A percentile compares a stretch with the other conserved stretches of the same genome.
Evolutionary conservation across 140 eudicot genomes (phyloP).

Genomic region (Bidens hawaiensis): DNA sequence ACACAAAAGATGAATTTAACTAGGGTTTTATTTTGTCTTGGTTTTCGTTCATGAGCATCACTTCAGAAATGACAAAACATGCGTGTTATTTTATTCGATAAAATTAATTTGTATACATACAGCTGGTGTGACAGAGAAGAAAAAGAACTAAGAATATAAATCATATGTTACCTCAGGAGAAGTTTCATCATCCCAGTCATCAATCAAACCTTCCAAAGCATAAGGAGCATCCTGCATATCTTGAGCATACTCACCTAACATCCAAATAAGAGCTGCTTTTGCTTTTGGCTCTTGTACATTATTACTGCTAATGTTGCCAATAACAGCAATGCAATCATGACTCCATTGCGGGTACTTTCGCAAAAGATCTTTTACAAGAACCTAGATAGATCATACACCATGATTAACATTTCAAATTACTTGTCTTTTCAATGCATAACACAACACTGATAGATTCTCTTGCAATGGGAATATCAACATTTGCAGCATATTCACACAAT

Average conservation of each 20-base stretch:
- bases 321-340: constrained; percentile 96
- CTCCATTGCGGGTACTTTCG: constrained; percentile 99
- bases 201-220: constrained; percentile 70
- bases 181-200: constrained; percentile 91
- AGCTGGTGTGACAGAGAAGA: neutral
- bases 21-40: neutral
- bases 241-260: constrained; percentile 96
- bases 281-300: constrained; percentile 98
- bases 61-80: neutral
- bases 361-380: constrained; percentile 90
- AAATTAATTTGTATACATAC: neutral
- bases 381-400: constrained; percentile 39
- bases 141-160: neutral
- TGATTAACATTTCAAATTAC: neutral
- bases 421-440: neutral
- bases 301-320: constrained; percentile 94
- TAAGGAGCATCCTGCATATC: constrained; percentile 98
- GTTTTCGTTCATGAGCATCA: neutral
- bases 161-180: constrained; percentile 70
- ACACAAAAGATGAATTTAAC: too few species aligned
- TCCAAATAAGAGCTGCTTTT: constrained; percentile 98
- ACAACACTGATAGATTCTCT: constrained; percentile 75
- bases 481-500: constrained; percentile 94
- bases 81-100: neutral
- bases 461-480: constrained; percentile 97